These are phyloP conservation scores for Aspergillus diversus DNA, from an alignment of 495 filamentous ascomycete genomes.

Conservation along the genomic window DNA sequence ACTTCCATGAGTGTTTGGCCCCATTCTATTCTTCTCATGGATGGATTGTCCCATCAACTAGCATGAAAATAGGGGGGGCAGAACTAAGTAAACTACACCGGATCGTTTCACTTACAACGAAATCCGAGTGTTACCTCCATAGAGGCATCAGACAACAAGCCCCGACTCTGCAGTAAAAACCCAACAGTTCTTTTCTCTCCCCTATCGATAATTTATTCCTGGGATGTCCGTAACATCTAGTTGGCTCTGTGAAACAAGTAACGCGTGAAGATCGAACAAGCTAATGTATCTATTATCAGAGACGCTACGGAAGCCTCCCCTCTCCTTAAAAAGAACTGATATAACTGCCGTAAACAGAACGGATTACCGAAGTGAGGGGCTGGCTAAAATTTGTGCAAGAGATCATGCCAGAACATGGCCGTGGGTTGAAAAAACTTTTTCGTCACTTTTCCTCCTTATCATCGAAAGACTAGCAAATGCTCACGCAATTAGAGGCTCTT, in stretches of 20 bases:
- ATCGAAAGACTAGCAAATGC: constrained; percentile 1
- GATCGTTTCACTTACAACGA: not conserved
- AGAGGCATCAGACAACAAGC: not conserved
- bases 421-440: not conserved
- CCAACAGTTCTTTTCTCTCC: not conserved
- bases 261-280: not conserved
- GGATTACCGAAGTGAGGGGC: not conserved
- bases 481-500: not conserved
- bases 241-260: not conserved
- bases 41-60: not conserved
- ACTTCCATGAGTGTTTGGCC: not conserved
- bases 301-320: not conserved
- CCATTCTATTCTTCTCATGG: not conserved
- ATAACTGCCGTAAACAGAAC: not conserved
- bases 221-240: not conserved
- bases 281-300: not conserved
- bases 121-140: not conserved
- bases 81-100: not conserved
- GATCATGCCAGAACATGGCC: not conserved
- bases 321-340: not conserved
- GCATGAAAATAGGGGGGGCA: not conserved
- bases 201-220: not conserved
- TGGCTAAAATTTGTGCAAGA: not conserved
- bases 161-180: not conserved
- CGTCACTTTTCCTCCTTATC: not conserved